Conservation (phyloP, 306 rosid species). For the Sphenostylis stenocarpa region DNA sequence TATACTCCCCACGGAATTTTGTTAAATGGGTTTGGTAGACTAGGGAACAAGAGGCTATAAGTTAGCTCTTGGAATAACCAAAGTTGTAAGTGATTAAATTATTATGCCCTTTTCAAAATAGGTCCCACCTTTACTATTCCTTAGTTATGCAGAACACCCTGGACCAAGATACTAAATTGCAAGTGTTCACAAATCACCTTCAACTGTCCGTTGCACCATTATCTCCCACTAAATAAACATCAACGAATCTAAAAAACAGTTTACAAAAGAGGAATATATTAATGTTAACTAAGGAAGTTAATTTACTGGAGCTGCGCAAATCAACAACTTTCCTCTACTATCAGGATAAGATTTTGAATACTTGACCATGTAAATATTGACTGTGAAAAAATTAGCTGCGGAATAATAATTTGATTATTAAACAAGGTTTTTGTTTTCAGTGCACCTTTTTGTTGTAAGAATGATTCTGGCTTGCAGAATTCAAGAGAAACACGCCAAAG, state of each 20-base stretch:
- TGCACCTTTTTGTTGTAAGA: slow-evolving; percentile 4
- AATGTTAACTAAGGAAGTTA: slow-evolving; percentile 4
- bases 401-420: background rate
- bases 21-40: slow-evolving; percentile 38
- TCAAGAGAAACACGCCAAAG: slow-evolving; percentile 8
- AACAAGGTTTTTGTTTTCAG: background rate
- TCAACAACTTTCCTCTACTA: background rate
- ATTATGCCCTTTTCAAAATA: slow-evolving; percentile 13
- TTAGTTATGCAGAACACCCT: slow-evolving; percentile 25
- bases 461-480: slow-evolving; percentile 28
- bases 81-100: slow-evolving; percentile 31
- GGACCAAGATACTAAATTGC: slow-evolving; percentile 1
- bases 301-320: background rate
- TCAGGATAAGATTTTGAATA: background rate
- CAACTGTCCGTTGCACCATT: background rate
- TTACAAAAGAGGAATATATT: background rate
- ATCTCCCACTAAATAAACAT: slow-evolving; percentile 22
- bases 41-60: slow-evolving; percentile 33
- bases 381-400: background rate
- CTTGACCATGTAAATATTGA: background rate
- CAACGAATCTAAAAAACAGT: slow-evolving; percentile 11
- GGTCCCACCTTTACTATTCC: slow-evolving; percentile 31
- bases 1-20: slow-evolving; percentile 37
- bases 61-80: slow-evolving; percentile 36
- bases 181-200: background rate